Evolutionary conservation across 139 green algal species (phyloP).

Genomic region (Eudorina sp.): DNA sequence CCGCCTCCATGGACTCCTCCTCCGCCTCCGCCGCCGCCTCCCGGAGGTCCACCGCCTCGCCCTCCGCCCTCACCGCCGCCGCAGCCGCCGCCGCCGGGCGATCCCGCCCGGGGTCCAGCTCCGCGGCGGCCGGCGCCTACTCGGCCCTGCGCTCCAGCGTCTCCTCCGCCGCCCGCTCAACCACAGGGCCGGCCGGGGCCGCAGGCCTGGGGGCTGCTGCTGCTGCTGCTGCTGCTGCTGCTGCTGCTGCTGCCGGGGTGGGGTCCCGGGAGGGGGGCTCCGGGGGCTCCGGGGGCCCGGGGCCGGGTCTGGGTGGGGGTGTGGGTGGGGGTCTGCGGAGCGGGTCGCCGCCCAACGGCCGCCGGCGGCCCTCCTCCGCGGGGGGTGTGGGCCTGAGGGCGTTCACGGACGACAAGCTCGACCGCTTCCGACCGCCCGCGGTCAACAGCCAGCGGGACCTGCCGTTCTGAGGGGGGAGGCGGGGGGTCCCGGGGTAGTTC

Average conservation of each 20-base stretch:
- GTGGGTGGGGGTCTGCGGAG: neutral
- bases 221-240: too few species aligned
- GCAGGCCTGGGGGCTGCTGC: too few species aligned
- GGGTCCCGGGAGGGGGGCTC: too few species aligned
- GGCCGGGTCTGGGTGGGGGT: too few species aligned
- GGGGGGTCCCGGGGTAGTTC: too few species aligned
- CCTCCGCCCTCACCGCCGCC: neutral
- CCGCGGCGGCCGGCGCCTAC: too few species aligned
- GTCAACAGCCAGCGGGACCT: neutral
- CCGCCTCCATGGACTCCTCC: neutral
- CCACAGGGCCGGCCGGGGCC: too few species aligned
- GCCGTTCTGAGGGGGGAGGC: neutral
- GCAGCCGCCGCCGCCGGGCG: neutral
- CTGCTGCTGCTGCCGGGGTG: too few species aligned
- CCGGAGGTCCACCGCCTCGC: slow-evolving; percentile 13
- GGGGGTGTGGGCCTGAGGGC: slow-evolving; percentile 26
- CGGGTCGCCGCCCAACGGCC: neutral
- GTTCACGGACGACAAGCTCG: slow-evolving; percentile 8
- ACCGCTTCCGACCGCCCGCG: neutral
- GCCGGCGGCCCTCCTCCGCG: slow-evolving; percentile 20
- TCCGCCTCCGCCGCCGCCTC: neutral
- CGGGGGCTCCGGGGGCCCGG: too few species aligned
- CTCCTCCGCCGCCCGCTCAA: neutral
- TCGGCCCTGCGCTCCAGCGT: neutral
- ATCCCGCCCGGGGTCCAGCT: neutral